These are phyloP conservation scores for Talaromyces proteolyticus DNA, from an alignment of 495 filamentous ascomycete genomes.

Conservation along the genomic window DNA sequence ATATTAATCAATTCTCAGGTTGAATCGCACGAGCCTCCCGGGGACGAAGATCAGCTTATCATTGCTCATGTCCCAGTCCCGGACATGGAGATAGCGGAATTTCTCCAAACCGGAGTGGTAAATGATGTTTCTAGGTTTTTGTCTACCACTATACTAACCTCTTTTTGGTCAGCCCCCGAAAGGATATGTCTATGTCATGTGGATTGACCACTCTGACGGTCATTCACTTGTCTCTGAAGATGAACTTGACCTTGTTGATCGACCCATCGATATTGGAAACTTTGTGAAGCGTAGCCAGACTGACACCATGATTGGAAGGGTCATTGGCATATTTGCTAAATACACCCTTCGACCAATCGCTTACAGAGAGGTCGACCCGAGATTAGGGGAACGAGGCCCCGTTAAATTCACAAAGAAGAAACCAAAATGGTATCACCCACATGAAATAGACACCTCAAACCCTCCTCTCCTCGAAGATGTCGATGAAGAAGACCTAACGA, in stretches of 20 bases:
- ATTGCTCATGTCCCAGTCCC: slow-evolving; percentile 13
- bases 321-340: slow-evolving; percentile 25
- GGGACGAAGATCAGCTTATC: slow-evolving; percentile 9
- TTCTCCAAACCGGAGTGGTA: slow-evolving; percentile 25
- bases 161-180: slow-evolving; percentile 22
- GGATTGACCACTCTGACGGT: slow-evolving; percentile 14
- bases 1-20: slow-evolving; percentile 10
- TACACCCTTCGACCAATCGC: slow-evolving; percentile 29
- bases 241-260: slow-evolving; percentile 35
- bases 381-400: slow-evolving; percentile 15
- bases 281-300: slow-evolving; percentile 34
- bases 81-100: slow-evolving; percentile 14
- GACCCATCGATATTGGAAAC: slow-evolving; percentile 32
- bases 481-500: slow-evolving; percentile 9
- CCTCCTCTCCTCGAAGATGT: slow-evolving; percentile 11
- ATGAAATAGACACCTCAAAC: not conserved
- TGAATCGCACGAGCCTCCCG: slow-evolving; percentile 11
- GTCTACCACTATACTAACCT: not conserved
- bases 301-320: slow-evolving; percentile 32
- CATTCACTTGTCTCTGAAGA: slow-evolving; percentile 33
- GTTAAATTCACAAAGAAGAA: slow-evolving; percentile 15
- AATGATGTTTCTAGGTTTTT: not conserved
- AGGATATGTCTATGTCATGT: slow-evolving; percentile 29
- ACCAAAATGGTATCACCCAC: not conserved
- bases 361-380: slow-evolving; percentile 12